phyloP scores from a whole-genome alignment of 2,329 filamentous ascomycete species.

The Biscogniauxia marginata region DNA sequence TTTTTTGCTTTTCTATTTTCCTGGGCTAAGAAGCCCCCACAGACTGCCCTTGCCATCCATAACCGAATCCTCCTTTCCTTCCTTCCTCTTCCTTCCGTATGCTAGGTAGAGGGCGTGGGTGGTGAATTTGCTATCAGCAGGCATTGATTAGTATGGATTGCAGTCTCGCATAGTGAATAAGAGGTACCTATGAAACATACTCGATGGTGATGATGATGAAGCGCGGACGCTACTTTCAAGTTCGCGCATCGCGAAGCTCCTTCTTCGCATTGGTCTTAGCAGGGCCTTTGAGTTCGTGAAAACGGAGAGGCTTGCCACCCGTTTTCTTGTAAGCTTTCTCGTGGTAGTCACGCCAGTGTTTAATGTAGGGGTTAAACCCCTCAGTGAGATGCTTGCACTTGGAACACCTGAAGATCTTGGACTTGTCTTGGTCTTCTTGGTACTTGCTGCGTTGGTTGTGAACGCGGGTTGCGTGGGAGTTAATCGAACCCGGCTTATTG shows the following conservation, averaged over 20 bases:
- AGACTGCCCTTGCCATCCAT: neutral
- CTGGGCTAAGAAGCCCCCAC: too few relatives aligned
- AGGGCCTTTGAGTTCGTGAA: neutral
- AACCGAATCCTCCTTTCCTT: neutral
- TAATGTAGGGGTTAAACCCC: neutral
- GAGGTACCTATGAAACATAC: too few relatives aligned
- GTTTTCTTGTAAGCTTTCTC: neutral
- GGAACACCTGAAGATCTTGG: neutral
- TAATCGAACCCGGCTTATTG: too few relatives aligned
- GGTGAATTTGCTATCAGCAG: neutral
- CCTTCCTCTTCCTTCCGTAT: neutral
- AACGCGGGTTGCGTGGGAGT: too few relatives aligned
- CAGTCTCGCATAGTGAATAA: too few relatives aligned
- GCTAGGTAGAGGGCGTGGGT: neutral
- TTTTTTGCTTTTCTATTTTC: too few relatives aligned
- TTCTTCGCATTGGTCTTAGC: too few relatives aligned
- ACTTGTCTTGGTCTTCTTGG: neutral
- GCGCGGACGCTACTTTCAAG: too few relatives aligned
- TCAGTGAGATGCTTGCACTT: neutral
- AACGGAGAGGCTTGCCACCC: neutral
- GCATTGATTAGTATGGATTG: neutral
- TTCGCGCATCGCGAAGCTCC: too few relatives aligned
- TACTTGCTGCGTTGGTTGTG: neutral
- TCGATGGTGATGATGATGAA: too few relatives aligned
- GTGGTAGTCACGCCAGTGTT: neutral